Base-by-base conservation (phyloP, 306 rosid genomes). In the Rosa lucieae region DNA sequence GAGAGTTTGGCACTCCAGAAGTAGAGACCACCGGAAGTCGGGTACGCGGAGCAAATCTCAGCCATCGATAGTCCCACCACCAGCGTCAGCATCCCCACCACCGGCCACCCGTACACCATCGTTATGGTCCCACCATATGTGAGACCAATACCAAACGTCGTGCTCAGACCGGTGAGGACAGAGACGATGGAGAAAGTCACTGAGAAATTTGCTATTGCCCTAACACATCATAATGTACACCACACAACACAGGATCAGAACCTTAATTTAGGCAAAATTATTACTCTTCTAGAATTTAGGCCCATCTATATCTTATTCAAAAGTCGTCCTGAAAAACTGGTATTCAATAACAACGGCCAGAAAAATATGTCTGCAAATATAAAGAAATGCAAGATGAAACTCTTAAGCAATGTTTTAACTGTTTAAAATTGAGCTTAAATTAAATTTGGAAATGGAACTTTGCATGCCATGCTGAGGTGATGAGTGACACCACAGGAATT, bases 1-100 rank as follows among this genome's bases (percentile, higher is more conserved):
- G 79, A 37, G 71, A 87, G 82, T 79, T 68, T 78, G 70, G 88
- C 82, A 18, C 90, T 87, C 90, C 90, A 84, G 53, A 87, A 87
- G 78, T 84, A 86, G n/a, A 86, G 89, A 44, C 89, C 89, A 71
- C 84, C 87, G 18, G 87, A 84, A 78, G 89, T 86, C 29, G 87
- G 90, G 48, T 29, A 84, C 21, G 90, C 84, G 18, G 90, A 87
- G 52, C 88, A 87, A 78, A 87, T 84, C 84, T 87, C 88, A 6
- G 90, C 87, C 86, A 87, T 78, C 1, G 90, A 76, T 0, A 77
- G 46, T 8, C 88, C 90, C 76, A 87, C 90, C 0, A 79, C 10
- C 12, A 87, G 48, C 0, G 88, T 87, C 62, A 87, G 18, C n/a
- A 58, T 0, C 52, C 88, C 88, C 39, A 87, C 86, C 0, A 79